Evolutionary conservation across 805 yeast species (phyloP), one percentile per base, ranked within the genome.

Genomic region (Barnettozyma wickerhamii): DNA sequence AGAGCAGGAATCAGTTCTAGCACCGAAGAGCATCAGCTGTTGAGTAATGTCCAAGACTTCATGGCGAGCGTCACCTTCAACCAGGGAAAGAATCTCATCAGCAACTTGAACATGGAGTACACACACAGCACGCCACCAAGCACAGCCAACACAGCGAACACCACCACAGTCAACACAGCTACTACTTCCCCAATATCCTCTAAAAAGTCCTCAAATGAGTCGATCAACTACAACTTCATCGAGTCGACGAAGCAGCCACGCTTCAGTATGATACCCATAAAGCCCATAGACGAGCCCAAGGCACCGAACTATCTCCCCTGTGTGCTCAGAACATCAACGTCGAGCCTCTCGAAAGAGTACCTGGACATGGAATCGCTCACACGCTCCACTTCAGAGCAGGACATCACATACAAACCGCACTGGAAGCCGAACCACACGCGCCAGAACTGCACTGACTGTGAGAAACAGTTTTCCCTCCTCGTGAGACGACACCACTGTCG

Each of bases 301-400:
- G 79, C 81, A 42, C 93, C 93, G 10, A 67, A 84, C 64, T 86
- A 84, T 53, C 68, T 81, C 0, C 95, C 95, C 0, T 90, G 93
- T 1, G 95, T 85, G 19, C 64, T 85, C 36, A 69, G 81, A 55
- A 60, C 66, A 6, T 17, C 33, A 7, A 21, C 19, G 19, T 23
- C 13, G 20, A 32, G n/a, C 19, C 24, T 2, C 7, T 7, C 30
- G 7, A 26, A 12, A 21, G 19, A 30, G 4, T 14, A 10, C 33
- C 21, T n/a, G n/a, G 30, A 37, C 40, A 15, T 14, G 30, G 7
- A 21, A n/a, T n/a, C n/a, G n/a, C n/a, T n/a, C n/a, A n/a, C n/a
- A n/a, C n/a, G n/a, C 30, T n/a, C 27, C 33, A 18, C 18, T 9
- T 10, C 35, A 10, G 44, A 41, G n/a, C 36, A 38, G 6, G 47